phyloP scores from a whole-genome alignment of 2,329 filamentous ascomycete genomes.

The Colletotrichum destructivum region DNA sequence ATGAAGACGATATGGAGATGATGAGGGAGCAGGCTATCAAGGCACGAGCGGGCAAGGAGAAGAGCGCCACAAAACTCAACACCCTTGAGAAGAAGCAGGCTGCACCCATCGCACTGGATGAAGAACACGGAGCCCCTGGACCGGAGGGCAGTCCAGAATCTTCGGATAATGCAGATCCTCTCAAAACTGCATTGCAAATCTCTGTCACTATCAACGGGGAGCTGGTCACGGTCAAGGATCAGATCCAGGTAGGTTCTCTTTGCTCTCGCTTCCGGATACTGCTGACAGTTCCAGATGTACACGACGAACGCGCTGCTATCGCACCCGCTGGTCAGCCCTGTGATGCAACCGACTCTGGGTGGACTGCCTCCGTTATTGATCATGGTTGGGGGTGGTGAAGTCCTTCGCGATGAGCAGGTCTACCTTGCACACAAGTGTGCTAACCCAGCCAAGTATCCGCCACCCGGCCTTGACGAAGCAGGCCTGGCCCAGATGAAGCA shows the following conservation, averaged over 20 bases:
- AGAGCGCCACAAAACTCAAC: conserved; percentile 44
- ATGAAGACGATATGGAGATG: conserved; percentile 78
- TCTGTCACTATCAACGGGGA: conserved; percentile 81
- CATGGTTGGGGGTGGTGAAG: conserved; percentile 88
- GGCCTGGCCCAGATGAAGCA: conserved; percentile 72
- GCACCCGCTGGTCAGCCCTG: conserved; percentile 91
- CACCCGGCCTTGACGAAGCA: conserved; percentile 75
- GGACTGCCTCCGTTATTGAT: conserved; percentile 91
- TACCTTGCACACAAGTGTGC: conserved; percentile 96
- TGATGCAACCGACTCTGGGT: conserved; percentile 89
- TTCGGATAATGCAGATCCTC: conserved; percentile 29
- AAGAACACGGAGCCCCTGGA: conserved; percentile 2
- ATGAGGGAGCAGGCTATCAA: conserved; percentile 67
- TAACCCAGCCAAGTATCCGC: conserved; percentile 83
- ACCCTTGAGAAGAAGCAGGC: conserved; percentile 54
- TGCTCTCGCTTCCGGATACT: neutral
- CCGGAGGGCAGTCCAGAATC: neutral
- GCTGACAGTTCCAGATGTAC: conserved; percentile 67
- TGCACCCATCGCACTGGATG: conserved; percentile 47
- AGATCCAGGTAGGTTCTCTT: conserved; percentile 80
- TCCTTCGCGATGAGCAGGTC: conserved; percentile 93
- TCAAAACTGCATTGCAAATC: conserved; percentile 57
- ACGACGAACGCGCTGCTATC: conserved; percentile 87
- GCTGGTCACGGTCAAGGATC: conserved; percentile 83
- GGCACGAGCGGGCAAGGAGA: conserved; percentile 46